Base-by-base conservation (phyloP, 202 grass and related monocot genomes). In the Carex arenaria region DNA sequence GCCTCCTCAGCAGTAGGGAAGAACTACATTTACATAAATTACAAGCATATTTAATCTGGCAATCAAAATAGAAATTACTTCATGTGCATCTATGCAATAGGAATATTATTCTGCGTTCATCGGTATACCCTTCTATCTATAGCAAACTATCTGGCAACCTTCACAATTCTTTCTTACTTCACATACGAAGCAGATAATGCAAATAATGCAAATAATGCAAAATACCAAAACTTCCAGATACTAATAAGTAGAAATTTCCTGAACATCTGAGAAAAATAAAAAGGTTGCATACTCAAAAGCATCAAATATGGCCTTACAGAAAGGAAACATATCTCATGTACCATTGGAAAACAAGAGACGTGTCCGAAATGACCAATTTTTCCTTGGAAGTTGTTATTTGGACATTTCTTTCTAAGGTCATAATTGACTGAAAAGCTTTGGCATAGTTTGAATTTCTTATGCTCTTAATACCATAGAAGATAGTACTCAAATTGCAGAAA, bases 1-100 rank as follows among this genome's bases (percentile, higher is more conserved):
- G 96, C 95, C 82, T 99, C 96, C 85, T 99, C 96, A 10, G 91
- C 91, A 38, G 93, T 99, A 87, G 96, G 96, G 91, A 99, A 99
- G 81, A 96, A 99, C 93, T 99, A 85, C 71, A 59, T 23, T 26
- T 80, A 49, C 65, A 83, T 60, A 88, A 61, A 17, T 81, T 76
- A 76, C 79, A 36, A n/a, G 85, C 57, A 67, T 86, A 45, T 26
- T 83, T 61, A 43, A 67, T 65, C 36, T 71, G 55, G 68, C 45
- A 66, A 86, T 67, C 65, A 76, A 71, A 72, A 40, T 64, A 84
- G 26, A 42, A 61, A 40, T 36, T 47, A 3, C 43, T 85, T 60
- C 47, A 20, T 7, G 56, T 64, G 28, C 78, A 61, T 83, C 30
- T 72, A 63, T 75, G 19, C 74, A 61, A 32, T 62, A 87, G 32